Evolutionary conservation across 108 stramenopile genomes (phyloP), one percentile per base, ranked within the genome.

Genomic region (Aureococcus anophagefferens): DNA sequence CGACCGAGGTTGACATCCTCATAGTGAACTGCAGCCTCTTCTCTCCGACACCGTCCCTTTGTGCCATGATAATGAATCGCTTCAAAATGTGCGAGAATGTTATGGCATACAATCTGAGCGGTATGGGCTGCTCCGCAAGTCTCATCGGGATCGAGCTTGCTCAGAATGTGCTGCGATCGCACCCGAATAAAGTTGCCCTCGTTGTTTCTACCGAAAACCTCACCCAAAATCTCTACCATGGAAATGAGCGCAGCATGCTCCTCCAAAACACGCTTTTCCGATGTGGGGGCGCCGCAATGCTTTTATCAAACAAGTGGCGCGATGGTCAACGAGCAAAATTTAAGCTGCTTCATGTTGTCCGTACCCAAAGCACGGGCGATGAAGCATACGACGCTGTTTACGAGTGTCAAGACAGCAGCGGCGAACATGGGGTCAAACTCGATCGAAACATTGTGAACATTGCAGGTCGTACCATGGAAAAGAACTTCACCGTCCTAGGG

Each of bases 181-280:
- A 70, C 63, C 89, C 91, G 33, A 96, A 93, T 80, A 68, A 65
- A 30, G 44, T 35, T 18, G 95, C 94, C 30, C 80, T 98, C 68
- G 93, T 98, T 28, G 93, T 98, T 4, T 90, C 89, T 63, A 98
- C 97, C 33, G 97, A 98, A 74, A 92, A 92, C 72, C 87, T 98
- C 63, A 98, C 97, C 13, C 97, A 92, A 69, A 94, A 94, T 79
- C 84, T 98, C 21, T 98, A 98, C 78, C 91, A 88, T 64, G 97
- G 97, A 44, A 96, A 96, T 68, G 93, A 96, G 64, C 87, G 95
- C 4, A 89, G 62, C 44, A 94, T 96, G 74, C 84, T 98, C 46
- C 80, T 98, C 70, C 97, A 98, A 77, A 98, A 98, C 76, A 96
- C 94, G 62, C 81, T 98, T 44, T 98, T 98, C 86, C 91, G 97